Evolutionary conservation across 176 grass and related monocot species (phyloP).

Genomic region (Themeda triandra): DNA sequence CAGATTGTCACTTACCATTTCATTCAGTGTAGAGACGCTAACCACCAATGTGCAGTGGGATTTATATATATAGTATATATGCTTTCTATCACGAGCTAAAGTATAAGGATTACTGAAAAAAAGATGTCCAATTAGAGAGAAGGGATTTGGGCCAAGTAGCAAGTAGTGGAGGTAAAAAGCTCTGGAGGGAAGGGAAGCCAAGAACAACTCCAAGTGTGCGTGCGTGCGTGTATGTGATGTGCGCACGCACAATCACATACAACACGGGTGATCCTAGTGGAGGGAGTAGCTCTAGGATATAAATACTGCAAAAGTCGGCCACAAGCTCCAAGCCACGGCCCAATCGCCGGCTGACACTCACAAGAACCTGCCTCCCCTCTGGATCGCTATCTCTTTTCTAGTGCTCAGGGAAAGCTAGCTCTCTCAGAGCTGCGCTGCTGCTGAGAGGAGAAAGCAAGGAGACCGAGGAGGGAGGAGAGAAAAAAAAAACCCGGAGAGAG

Average conservation of each 20-base stretch:
- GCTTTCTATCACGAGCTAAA: background rate
- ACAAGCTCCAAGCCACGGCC: slow-evolving; percentile 30
- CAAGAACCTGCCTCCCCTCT: slow-evolving; percentile 34
- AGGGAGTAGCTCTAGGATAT: slow-evolving; percentile 11
- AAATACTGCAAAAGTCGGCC: slow-evolving; percentile 49
- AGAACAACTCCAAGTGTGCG: slow-evolving; percentile 37
- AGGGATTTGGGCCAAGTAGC: slow-evolving; percentile 6
- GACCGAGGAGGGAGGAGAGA: background rate
- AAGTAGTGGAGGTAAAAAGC: slow-evolving; percentile 37
- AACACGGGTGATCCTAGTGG: slow-evolving; percentile 5
- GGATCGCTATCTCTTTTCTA: slow-evolving; percentile 38
- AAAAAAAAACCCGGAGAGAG: background rate
- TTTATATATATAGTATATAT: background rate
- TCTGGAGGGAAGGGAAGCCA: background rate
- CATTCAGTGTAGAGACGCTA: background rate
- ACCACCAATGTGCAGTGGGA: background rate
- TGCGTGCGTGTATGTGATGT: slow-evolving; percentile 15
- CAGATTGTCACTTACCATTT: background rate
- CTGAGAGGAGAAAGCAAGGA: background rate
- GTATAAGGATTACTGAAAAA: background rate
- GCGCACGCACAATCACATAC: slow-evolving; percentile 33
- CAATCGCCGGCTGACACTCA: slow-evolving; percentile 53
- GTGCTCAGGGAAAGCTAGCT: slow-evolving; percentile 37
- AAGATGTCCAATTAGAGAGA: background rate
- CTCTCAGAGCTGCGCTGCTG: background rate